Evolutionary conservation across 345 rosid species (phyloP), one percentile per base, ranked within the genome.

Genomic region (Brassica rapa): DNA sequence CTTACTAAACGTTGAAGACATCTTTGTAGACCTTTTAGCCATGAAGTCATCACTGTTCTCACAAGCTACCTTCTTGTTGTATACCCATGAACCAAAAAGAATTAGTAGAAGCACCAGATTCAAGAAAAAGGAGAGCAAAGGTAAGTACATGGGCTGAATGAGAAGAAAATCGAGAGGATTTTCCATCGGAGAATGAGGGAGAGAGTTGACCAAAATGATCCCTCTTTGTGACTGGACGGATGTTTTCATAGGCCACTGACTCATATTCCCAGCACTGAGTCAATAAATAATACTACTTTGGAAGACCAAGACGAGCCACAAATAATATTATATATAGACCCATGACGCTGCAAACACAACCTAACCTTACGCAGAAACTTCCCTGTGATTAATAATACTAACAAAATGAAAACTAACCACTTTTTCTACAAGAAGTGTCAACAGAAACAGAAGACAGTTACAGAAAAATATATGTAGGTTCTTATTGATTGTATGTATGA

Each of bases 71-170:
- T 76, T 71, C 72, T 75, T 88, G 62, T 76, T 84, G 43, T 56
- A 80, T 29, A 85, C 72, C 83, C 81, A 85, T 1, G 75, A 74
- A 23, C 78, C 80, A 21, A 83, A 63, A 67, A 86, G 75, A 27
- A 66, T 35, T 1, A 88, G 69, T 74, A 87, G 75, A 82, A 90
- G 78, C 43, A 87, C 53, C 11, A 84, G 25, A 72, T 88, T 88
- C 71, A 86, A 72, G 15, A 83, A 79, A 56, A 32, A 79, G 46
- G 88, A 85, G 41, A 88, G 60, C 56, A 85, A 83, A 15, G 76
- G 86, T n/a, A 77, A 66, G 82, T 81, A 84, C 70, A 75, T 66
- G 61, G 86, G 86, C 72, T 80, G 53, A 7, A 85, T 65, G 70
- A 86, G 83, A 53, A 85, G 81, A 85, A 55, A 80, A 53, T 21